Conservation (phyloP, 345 rosid genomes). For the Euphorbia tirucalli region DNA sequence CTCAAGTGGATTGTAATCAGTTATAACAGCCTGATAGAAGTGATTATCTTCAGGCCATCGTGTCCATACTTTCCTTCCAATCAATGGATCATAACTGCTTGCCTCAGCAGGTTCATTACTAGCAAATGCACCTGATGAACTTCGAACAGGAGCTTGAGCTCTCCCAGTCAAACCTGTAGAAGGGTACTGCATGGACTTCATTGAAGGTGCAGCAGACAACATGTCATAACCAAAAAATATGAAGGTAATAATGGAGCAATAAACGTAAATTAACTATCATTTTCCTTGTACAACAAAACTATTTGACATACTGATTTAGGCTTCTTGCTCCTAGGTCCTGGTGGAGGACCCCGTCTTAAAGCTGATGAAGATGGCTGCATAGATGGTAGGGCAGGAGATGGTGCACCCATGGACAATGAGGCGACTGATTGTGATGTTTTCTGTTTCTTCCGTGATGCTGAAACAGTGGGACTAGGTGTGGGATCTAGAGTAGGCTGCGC, state of each 20-base stretch:
- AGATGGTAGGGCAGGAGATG: constrained; percentile 69
- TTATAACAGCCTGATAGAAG: constrained; percentile 87
- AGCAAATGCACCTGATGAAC: constrained; percentile 45
- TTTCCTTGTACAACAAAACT: background rate
- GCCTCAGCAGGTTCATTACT: constrained; percentile 66
- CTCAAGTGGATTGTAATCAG: constrained; percentile 65
- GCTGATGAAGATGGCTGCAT: constrained; percentile 84
- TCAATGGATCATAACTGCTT: constrained; percentile 57
- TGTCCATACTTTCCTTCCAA: constrained; percentile 93
- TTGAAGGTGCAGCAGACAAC: constrained; percentile 34
- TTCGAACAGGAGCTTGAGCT: constrained; percentile 50
- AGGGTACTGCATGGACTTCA: constrained; percentile 67
- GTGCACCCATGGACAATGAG: constrained; percentile 72
- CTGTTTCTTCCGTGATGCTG: constrained; percentile 87
- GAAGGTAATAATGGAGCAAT: constrained; percentile 8
- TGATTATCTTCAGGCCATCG: constrained; percentile 95
- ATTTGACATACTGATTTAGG: constrained; percentile 71
- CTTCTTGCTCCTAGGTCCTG: constrained; percentile 72
- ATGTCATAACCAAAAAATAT: constrained; percentile 16
- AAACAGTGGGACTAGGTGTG: constrained; percentile 74
- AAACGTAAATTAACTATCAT: background rate
- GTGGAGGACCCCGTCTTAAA: constrained; percentile 64
- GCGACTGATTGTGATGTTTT: constrained; percentile 77
- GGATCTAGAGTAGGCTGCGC: constrained; percentile 64
- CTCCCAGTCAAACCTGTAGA: constrained; percentile 65